These are phyloP conservation scores for Umbelopsis ramanniana DNA, from an alignment of 192 early-diverging fungal genomes.

Conservation along the genomic window DNA sequence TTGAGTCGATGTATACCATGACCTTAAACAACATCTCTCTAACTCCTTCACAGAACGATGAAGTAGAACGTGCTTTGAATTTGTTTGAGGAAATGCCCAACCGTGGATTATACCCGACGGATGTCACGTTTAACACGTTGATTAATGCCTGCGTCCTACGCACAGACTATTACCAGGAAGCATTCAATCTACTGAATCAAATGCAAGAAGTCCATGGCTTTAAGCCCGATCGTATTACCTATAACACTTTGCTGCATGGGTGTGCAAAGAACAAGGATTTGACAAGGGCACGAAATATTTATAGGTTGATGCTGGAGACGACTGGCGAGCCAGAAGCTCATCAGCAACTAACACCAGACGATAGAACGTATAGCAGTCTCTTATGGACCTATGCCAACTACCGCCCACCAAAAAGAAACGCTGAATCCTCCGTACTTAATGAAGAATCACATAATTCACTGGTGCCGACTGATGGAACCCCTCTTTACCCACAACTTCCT, in stretches of 20 bases:
- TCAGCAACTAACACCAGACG: conserved; percentile 55
- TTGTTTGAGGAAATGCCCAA: conserved; percentile 89
- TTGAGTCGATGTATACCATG: not conserved
- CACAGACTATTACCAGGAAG: conserved; percentile 83
- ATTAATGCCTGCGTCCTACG: conserved; percentile 83
- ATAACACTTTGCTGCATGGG: conserved; percentile 79
- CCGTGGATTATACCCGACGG: conserved; percentile 68
- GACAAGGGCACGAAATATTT: conserved; percentile 64
- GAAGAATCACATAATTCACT: not conserved
- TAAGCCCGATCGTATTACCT: conserved; percentile 76
- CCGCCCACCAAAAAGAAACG: conserved; percentile 30
- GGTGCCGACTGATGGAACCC: conserved; percentile 8
- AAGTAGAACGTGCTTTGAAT: conserved; percentile 91
- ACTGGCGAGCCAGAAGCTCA: conserved; percentile 42
- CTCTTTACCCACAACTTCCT: conserved; percentile 17
- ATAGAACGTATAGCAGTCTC: conserved; percentile 68
- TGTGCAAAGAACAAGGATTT: conserved; percentile 80
- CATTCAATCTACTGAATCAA: conserved; percentile 78
- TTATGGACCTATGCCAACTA: conserved; percentile 70
- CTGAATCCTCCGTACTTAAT: not conserved
- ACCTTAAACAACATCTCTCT: not conserved
- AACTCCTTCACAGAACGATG: conserved; percentile 48
- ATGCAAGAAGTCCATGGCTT: conserved; percentile 85
- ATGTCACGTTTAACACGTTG: conserved; percentile 86
- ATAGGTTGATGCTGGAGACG: conserved; percentile 59